These are phyloP conservation scores for Pyracantha coccinea DNA, from an alignment of 331 rosid genomes.

Conservation along the genomic window DNA sequence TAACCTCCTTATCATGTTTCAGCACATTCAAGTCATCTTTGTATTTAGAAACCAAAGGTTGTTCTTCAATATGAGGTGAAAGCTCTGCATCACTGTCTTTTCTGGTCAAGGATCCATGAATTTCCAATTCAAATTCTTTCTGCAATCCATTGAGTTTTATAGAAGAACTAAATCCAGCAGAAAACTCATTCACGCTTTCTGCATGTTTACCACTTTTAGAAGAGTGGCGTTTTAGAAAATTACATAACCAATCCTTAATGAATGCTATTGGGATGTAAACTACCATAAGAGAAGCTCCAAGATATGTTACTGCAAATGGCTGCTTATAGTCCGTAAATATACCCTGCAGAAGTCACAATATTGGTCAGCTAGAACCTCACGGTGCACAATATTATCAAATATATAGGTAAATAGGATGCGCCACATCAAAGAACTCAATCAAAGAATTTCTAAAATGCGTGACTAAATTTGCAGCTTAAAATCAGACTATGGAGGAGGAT, in stretches of 20 bases:
- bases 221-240: constrained; percentile 45
- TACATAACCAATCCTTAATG: constrained; percentile 86
- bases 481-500: neutral
- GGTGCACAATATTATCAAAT: constrained; percentile 2
- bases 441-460: neutral
- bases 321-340: constrained; percentile 80
- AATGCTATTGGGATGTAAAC: constrained; percentile 95
- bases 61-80: constrained; percentile 45
- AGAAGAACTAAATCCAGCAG: constrained; percentile 33
- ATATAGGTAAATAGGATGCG: neutral
- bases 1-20: constrained; percentile 45
- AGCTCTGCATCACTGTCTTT: constrained; percentile 70
- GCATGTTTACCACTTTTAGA: constrained; percentile 56
- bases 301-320: constrained; percentile 97
- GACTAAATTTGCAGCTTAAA: neutral
- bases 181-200: constrained; percentile 35
- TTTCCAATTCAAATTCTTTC: constrained; percentile 52
- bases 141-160: constrained; percentile 36
- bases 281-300: constrained; percentile 99
- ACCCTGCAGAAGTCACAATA: constrained; percentile 39
- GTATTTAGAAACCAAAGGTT: constrained; percentile 58
- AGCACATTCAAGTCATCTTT: constrained; percentile 37
- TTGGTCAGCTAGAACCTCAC: constrained; percentile 17
- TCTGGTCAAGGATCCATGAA: constrained; percentile 32
- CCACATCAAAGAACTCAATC: neutral